Conservation (phyloP, 2,329 filamentous ascomycete genomes). For the Cladobotryum protrusum region DNA sequence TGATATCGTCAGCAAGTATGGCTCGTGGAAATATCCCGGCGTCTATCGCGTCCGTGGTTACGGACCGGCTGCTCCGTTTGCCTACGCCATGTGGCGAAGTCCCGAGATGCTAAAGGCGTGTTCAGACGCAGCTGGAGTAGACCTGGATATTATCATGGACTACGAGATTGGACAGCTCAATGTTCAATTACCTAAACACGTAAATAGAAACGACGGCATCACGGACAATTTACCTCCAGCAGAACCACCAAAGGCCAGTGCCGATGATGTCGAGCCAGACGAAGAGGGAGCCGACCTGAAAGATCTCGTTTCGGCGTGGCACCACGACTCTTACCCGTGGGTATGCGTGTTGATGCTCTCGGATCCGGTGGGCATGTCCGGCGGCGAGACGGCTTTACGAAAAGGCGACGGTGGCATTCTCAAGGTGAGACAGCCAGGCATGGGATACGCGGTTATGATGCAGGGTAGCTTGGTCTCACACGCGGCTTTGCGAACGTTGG, state of each 20-base stretch:
- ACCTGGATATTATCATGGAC: slow-evolving; percentile 50
- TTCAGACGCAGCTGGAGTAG: too few relatives aligned
- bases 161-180: slow-evolving; percentile 56
- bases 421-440: slow-evolving; percentile 20
- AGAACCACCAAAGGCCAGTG: slow-evolving; percentile 20
- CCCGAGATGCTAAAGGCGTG: slow-evolving; percentile 48
- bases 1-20: slow-evolving; percentile 9
- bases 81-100: slow-evolving; percentile 40
- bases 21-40: slow-evolving; percentile 10
- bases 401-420: slow-evolving; percentile 20
- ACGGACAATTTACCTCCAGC: slow-evolving; percentile 18
- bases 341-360: slow-evolving; percentile 48
- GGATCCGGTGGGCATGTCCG: slow-evolving; percentile 41
- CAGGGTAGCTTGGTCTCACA: slow-evolving; percentile 42
- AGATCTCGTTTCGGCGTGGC: slow-evolving; percentile 33
- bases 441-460: slow-evolving; percentile 36
- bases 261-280: slow-evolving; percentile 16
- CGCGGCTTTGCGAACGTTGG: slow-evolving; percentile 34
- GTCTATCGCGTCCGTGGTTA: slow-evolving; percentile 10
- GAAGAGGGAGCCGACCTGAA: slow-evolving; percentile 15
- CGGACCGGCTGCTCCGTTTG: slow-evolving; percentile 3
- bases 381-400: slow-evolving; percentile 28
- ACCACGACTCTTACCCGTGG: slow-evolving; percentile 45
- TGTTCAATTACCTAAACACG: slow-evolving; percentile 26
- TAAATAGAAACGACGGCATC: slow-evolving; percentile 12